Percentiles rank a stretch among this genome's conserved stretches.
Conservation (phyloP, 495 filamentous ascomycete species). For the Penicillium lividum region DNA sequence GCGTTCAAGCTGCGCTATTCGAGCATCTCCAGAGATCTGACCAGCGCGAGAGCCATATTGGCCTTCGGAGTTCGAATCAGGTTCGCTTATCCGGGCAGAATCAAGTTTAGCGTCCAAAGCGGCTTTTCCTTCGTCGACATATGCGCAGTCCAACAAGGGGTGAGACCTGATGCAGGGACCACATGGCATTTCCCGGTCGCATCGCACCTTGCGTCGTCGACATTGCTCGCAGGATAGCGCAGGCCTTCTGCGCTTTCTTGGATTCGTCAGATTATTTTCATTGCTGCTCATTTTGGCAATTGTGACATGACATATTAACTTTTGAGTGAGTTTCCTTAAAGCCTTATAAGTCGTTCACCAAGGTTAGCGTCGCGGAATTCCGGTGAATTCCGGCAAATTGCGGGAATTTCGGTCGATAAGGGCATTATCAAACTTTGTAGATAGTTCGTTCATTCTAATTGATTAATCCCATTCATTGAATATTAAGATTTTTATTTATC, state of each 20-base stretch:
- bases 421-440: too few species aligned
- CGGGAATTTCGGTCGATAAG: background rate
- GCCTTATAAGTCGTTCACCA: background rate
- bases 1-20: slow-evolving; percentile 18
- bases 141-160: slow-evolving; percentile 25
- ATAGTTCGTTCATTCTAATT: too few species aligned
- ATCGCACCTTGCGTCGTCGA: slow-evolving; percentile 46
- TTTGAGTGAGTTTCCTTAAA: background rate
- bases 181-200: slow-evolving; percentile 45
- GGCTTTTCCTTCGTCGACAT: slow-evolving; percentile 24
- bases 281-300: background rate
- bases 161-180: slow-evolving; percentile 36
- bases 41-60: background rate
- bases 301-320: background rate
- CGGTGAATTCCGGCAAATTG: slow-evolving; percentile 8
- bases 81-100: background rate
- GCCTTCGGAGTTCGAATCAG: background rate
- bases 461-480: background rate
- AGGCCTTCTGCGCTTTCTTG: slow-evolving; percentile 41
- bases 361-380: slow-evolving; percentile 6
- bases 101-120: slow-evolving; percentile 14
- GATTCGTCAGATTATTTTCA: slow-evolving; percentile 1
- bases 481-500: background rate
- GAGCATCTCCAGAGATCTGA: slow-evolving; percentile 4
- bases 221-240: slow-evolving; percentile 47